Conservation (phyloP, 768 basidiomycete genomes). For the Thelephora ganbajun region DNA sequence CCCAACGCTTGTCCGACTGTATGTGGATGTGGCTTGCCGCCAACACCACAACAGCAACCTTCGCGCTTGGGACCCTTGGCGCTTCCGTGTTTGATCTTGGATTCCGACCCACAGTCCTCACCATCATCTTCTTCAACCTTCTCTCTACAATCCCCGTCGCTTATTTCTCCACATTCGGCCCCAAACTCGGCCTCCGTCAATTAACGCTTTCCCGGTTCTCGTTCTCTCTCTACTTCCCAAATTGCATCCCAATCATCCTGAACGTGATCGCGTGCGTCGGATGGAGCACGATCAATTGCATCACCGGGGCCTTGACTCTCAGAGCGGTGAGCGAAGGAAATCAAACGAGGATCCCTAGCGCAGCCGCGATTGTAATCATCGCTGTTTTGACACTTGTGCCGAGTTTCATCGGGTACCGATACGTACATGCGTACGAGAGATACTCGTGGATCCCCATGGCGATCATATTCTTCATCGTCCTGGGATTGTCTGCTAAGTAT, state of each 20-base stretch:
- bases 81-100: conserved; percentile 20
- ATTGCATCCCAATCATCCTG: conserved; percentile 18
- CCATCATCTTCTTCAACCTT: conserved; percentile 28
- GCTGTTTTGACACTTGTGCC: conserved; percentile 24
- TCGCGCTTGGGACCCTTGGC: conserved; percentile 25
- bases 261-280: conserved; percentile 30
- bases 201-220: conserved; percentile 28
- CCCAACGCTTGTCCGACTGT: background rate
- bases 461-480: conserved; percentile 22
- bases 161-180: conserved; percentile 24
- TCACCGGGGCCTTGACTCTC: conserved; percentile 19
- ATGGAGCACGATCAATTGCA: conserved; percentile 25
- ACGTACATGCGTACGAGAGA: conserved; percentile 27
- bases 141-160: conserved; percentile 19
- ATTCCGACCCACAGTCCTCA: conserved; percentile 22
- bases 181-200: conserved; percentile 26
- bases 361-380: conserved; percentile 30
- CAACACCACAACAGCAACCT: conserved; percentile 19
- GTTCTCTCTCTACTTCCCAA: conserved; percentile 19
- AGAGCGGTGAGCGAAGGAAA: conserved; percentile 14
- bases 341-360: conserved; percentile 16
- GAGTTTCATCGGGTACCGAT: conserved; percentile 26
- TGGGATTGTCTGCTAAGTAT: conserved; percentile 17
- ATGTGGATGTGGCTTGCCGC: conserved; percentile 19
- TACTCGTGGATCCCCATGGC: conserved; percentile 27